Conservation (phyloP, 352 stramenopile genomes). For the Detonula confervacea region DNA sequence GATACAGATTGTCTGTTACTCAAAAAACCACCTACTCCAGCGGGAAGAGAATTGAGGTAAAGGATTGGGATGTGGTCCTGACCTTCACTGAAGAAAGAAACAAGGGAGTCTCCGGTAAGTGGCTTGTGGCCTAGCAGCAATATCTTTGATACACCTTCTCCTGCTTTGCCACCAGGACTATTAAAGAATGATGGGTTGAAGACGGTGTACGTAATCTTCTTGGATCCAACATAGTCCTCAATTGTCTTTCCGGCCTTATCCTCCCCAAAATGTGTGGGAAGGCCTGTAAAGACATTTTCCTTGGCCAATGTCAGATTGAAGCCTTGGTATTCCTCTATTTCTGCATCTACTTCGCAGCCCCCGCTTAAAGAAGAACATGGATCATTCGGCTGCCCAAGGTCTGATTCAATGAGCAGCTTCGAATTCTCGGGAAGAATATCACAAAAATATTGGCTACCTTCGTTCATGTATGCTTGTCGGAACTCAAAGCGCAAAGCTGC, state of each 20-base stretch:
- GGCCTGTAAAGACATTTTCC: not conserved
- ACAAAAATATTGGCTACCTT: not conserved
- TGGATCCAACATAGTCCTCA: constrained; percentile 4
- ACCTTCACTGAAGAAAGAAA: constrained; percentile 7
- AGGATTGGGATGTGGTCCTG: not conserved
- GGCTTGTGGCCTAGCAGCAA: constrained; percentile 5
- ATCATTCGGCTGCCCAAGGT: not conserved
- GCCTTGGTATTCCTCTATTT: not conserved
- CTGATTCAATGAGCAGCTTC: not conserved
- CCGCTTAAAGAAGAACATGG: not conserved
- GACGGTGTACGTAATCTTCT: not conserved
- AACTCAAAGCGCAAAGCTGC: not conserved
- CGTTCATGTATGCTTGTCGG: not conserved
- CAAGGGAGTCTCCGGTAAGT: not conserved
- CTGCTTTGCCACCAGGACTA: not conserved
- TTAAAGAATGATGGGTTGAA: not conserved
- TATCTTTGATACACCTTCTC: not conserved
- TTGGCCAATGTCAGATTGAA: not conserved
- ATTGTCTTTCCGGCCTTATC: constrained; percentile 1
- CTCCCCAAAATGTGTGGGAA: not conserved
- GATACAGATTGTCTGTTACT: too few species aligned
- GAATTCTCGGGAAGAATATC: not conserved
- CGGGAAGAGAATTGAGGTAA: not conserved
- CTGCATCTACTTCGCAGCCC: not conserved
- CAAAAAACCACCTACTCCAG: not conserved